A percentile compares a stretch with the other conserved stretches of the same genome.
Conservation (phyloP, 1,284 basidiomycete species). For the Pseudozyma pruni region DNA sequence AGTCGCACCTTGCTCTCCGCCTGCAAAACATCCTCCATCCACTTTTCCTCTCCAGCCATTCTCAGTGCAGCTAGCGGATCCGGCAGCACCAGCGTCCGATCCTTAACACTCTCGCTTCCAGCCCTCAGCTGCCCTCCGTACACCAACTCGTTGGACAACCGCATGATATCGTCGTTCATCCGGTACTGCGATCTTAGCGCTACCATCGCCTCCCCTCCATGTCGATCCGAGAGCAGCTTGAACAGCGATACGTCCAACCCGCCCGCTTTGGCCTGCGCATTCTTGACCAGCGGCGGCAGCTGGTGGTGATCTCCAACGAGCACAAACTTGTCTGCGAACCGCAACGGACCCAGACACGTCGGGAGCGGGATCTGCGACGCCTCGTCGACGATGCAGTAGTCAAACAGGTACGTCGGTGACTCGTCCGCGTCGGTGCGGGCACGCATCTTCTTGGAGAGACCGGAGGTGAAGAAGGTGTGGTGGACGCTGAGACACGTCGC, state of each 20-base stretch:
- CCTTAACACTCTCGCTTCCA: constrained; percentile 79
- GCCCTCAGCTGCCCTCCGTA: constrained; percentile 83
- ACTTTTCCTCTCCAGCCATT: neutral
- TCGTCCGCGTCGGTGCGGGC: neutral
- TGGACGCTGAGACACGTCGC: constrained; percentile 93
- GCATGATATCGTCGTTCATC: constrained; percentile 98
- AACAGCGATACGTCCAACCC: constrained; percentile 92
- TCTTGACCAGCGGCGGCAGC: constrained; percentile 85
- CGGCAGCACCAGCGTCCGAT: constrained; percentile 74
- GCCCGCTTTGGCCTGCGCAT: constrained; percentile 77
- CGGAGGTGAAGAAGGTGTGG: constrained; percentile 78
- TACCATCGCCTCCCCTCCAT: constrained; percentile 80
- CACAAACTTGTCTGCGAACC: constrained; percentile 88
- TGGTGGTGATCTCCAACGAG: constrained; percentile 98
- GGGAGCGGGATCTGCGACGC: constrained; percentile 97
- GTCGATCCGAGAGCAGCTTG: constrained; percentile 83
- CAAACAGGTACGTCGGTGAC: constrained; percentile 75
- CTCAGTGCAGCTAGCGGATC: constrained; percentile 51
- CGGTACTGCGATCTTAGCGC: constrained; percentile 89
- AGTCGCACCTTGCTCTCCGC: constrained; percentile 86
- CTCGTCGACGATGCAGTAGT: constrained; percentile 98
- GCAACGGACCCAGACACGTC: constrained; percentile 90
- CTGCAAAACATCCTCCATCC: constrained; percentile 77
- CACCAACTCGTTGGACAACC: constrained; percentile 87
- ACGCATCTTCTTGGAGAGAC: constrained; percentile 71